Percentiles rank a stretch among this genome's conserved stretches.
Evolutionary conservation across 2,329 filamentous ascomycete genomes (phyloP).

Genomic region (Penicillium hordei): DNA sequence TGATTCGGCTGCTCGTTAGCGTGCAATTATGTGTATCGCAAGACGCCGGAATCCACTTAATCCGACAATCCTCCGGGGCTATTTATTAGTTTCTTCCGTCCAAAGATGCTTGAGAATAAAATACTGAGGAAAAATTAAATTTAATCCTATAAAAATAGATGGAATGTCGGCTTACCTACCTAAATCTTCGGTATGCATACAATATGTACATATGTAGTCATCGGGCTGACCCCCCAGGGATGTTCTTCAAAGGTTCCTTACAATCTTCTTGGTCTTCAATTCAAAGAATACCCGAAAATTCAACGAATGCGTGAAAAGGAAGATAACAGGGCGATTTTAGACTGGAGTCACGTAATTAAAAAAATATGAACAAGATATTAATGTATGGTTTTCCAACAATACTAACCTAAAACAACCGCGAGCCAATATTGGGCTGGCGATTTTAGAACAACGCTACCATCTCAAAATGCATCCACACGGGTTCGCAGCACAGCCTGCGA

Average conservation of each 20-base stretch:
- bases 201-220: not conserved
- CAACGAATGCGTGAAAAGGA: too few species aligned
- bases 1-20: conserved; percentile 1
- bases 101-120: not conserved
- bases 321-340: too few species aligned
- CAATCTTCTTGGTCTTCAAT: too few species aligned
- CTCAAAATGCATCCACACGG: not conserved
- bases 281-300: too few species aligned
- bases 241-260: too few species aligned
- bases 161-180: not conserved
- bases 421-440: too few species aligned
- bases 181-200: not conserved
- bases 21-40: conserved; percentile 1
- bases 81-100: not conserved
- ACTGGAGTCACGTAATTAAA: too few species aligned
- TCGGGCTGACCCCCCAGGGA: too few species aligned
- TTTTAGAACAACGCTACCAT: not conserved
- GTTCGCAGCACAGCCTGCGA: conserved; percentile 15
- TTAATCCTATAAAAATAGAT: not conserved
- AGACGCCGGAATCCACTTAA: not conserved
- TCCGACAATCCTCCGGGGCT: not conserved
- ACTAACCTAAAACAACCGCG: not conserved
- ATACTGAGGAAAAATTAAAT: not conserved
- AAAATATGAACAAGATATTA: not conserved
- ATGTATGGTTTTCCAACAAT: not conserved